Evolutionary conservation across 2,329 filamentous ascomycete genomes (phyloP).

Genomic region (Neonectria sp.): DNA sequence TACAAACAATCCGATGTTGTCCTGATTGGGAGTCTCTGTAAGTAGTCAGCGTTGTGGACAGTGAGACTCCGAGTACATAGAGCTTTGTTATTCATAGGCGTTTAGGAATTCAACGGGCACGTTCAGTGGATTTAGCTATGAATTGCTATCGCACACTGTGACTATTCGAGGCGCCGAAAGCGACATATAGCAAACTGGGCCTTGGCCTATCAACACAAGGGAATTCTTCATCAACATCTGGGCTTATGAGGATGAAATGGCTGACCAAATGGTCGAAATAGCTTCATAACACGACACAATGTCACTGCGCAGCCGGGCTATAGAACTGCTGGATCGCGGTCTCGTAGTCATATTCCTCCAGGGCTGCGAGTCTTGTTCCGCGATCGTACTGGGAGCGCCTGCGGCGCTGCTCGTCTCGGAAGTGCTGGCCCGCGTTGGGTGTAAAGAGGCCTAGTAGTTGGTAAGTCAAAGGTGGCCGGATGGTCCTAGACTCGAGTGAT

Average conservation of each 20-base stretch:
- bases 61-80: background rate
- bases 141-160: constrained; percentile 34
- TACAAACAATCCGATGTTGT: background rate
- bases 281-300: constrained; percentile 27
- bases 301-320: constrained; percentile 37
- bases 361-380: constrained; percentile 80
- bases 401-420: constrained; percentile 82
- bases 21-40: background rate
- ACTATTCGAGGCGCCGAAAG: constrained; percentile 40
- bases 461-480: constrained; percentile 7
- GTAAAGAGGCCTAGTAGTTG: constrained; percentile 80
- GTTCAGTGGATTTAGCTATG: constrained; percentile 37
- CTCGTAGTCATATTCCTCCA: constrained; percentile 74
- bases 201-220: constrained; percentile 34
- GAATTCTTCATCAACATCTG: constrained; percentile 29
- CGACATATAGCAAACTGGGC: constrained; percentile 43
- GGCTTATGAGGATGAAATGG: constrained; percentile 33
- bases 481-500: background rate
- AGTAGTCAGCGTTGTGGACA: background rate
- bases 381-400: constrained; percentile 86
- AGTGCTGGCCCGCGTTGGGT: constrained; percentile 81
- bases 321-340: constrained; percentile 58
- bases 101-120: constrained; percentile 29
- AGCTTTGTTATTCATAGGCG: background rate
- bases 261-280: constrained; percentile 38